Conservation (phyloP, 73 alveolate species). For the Symbiodinium natans region DNA sequence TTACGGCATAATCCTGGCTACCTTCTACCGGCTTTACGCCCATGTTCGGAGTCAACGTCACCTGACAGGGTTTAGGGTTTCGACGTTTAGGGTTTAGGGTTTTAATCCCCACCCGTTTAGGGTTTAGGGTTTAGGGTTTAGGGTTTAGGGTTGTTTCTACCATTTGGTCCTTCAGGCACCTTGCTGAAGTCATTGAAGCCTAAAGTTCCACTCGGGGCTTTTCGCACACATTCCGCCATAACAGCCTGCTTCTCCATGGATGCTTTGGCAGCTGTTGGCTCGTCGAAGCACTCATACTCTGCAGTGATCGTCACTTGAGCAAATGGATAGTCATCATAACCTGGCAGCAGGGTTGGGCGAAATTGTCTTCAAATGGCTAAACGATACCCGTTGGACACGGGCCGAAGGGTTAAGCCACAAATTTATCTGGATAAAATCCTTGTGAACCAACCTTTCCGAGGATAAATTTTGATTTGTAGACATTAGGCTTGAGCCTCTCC, state of each 20-base stretch:
- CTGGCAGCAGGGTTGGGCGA: conserved; percentile 12
- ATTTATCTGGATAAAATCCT: no score
- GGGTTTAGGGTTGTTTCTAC: no score
- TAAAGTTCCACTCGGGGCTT: background rate
- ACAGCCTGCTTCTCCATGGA: background rate
- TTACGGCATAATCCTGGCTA: conserved; percentile 11
- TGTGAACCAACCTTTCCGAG: no score
- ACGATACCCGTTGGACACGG: no score
- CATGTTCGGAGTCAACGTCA: conserved; percentile 23
- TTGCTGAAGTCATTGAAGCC: background rate
- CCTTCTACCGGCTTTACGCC: conserved; percentile 4
- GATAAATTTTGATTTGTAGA: no score
- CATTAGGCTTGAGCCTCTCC: no score
- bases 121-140: no score
- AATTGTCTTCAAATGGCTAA: background rate
- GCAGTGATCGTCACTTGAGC: conserved; percentile 25
- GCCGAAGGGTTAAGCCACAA: no score
- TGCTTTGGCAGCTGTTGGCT: conserved; percentile 9
- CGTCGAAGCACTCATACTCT: conserved; percentile 33
- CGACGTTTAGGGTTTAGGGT: no score
- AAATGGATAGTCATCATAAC: conserved; percentile 15
- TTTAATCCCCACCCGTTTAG: no score
- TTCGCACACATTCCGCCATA: conserved; percentile 15
- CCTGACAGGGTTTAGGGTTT: background rate
- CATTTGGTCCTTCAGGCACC: background rate